A percentile compares a stretch with the other conserved stretches of the same genome.
Evolutionary conservation across 2,329 filamentous ascomycete genomes (phyloP).

Genomic region (Ophiostoma piceae): DNA sequence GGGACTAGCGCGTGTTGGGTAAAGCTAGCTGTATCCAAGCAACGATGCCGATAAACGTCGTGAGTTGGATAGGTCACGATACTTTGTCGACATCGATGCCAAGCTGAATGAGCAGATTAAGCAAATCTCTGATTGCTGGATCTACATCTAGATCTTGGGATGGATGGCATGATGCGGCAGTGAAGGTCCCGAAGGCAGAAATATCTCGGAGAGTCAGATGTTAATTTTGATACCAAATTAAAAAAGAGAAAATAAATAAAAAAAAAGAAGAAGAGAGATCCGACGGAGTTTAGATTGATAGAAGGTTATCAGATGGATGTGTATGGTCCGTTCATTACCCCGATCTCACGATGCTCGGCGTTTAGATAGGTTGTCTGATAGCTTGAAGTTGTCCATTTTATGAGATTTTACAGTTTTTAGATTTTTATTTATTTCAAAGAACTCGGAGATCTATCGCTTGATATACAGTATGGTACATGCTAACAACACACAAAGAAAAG

Average conservation of each 20-base stretch:
- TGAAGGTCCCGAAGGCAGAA: neutral
- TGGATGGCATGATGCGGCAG: neutral
- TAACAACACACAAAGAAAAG: neutral
- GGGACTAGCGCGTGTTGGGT: conserved; percentile 7
- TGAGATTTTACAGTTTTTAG: neutral
- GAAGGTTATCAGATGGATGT: too few relatives aligned
- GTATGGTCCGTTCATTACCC: too few relatives aligned
- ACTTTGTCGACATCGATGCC: neutral
- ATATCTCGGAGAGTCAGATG: too few relatives aligned
- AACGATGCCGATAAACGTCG: neutral
- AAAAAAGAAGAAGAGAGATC: too few relatives aligned
- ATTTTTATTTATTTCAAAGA: neutral
- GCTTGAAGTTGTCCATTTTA: neutral
- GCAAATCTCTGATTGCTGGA: neutral
- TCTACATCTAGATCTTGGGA: neutral
- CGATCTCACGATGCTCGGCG: neutral
- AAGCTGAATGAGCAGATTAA: neutral
- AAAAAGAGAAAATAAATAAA: neutral
- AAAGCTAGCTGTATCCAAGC: neutral
- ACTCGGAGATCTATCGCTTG: neutral
- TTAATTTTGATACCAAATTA: neutral
- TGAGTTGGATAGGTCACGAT: too few relatives aligned
- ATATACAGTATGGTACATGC: neutral
- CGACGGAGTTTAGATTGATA: neutral
- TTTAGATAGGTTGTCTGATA: neutral